Percentiles rank a stretch among this genome's conserved stretches.
These are phyloP conservation scores for Bryoerythrophyllum caledonicum DNA, from an alignment of 225 moss, liverwort and hornwort genomes.

Conservation along the genomic window DNA sequence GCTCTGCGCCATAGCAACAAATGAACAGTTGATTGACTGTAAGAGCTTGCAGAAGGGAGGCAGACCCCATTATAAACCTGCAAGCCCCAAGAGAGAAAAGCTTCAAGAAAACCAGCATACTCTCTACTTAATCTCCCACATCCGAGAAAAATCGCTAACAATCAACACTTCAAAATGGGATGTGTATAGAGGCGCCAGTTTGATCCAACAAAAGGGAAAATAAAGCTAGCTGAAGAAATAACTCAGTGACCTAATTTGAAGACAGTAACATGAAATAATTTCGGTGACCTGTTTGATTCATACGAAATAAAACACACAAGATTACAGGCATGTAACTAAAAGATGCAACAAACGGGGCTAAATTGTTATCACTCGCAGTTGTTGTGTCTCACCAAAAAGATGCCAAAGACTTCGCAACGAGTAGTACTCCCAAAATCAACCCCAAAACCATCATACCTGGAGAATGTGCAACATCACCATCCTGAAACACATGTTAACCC, in stretches of 20 bases:
- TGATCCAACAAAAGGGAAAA: neutral
- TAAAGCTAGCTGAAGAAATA: neutral
- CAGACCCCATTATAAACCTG: neutral
- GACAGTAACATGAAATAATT: neutral
- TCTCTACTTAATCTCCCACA: neutral
- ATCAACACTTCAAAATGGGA: conserved; percentile 1
- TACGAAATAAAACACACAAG: neutral
- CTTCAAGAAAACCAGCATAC: neutral
- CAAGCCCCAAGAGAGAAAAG: neutral
- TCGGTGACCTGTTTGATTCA: neutral
- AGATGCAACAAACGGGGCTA: neutral
- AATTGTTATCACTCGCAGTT: neutral
- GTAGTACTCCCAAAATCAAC: neutral
- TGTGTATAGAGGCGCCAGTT: neutral
- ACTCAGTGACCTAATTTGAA: neutral
- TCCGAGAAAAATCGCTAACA: neutral
- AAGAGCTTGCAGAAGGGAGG: neutral
- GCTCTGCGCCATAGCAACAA: neutral
- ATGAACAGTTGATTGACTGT: neutral
- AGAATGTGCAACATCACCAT: neutral
- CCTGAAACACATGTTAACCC: neutral
- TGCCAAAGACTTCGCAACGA: neutral
- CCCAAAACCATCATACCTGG: neutral
- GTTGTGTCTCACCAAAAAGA: neutral
- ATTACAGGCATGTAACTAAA: neutral